phyloP scores from a whole-genome alignment of 2,329 filamentous ascomycete genomes.

The Rhynchosporium secalis region DNA sequence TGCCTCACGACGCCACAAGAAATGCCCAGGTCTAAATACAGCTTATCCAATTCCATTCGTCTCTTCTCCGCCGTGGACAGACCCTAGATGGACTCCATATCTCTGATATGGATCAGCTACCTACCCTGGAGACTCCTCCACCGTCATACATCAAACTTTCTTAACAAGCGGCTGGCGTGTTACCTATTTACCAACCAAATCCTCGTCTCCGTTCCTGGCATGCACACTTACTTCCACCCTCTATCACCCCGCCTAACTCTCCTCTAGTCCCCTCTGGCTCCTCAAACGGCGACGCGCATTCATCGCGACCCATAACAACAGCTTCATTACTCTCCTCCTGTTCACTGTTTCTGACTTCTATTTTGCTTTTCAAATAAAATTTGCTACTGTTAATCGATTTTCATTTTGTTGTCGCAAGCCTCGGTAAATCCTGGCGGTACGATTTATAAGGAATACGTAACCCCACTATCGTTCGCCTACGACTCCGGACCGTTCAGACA shows the following conservation, averaged over 20 bases:
- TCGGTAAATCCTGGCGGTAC: constrained; percentile 36
- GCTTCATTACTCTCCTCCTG: constrained; percentile 21
- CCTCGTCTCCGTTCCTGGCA: constrained; percentile 30
- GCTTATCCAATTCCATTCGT: background rate
- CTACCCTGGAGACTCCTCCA: constrained; percentile 6
- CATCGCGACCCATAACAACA: constrained; percentile 28
- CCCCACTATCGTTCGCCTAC: constrained; percentile 29
- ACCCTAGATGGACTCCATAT: constrained; percentile 16
- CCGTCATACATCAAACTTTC: constrained; percentile 21
- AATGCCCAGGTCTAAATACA: constrained; percentile 11
- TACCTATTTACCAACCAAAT: constrained; percentile 26
- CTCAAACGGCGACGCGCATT: constrained; percentile 23
- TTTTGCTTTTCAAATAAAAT: constrained; percentile 22
- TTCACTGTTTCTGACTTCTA: constrained; percentile 20
- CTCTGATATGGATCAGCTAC: constrained; percentile 13
- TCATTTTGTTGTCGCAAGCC: constrained; percentile 26
- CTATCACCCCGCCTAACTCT: background rate
- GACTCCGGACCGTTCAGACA: constrained; percentile 27
- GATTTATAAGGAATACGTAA: constrained; percentile 22
- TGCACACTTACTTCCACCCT: constrained; percentile 32
- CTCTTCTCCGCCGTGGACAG: constrained; percentile 1
- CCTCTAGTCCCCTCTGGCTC: constrained; percentile 8
- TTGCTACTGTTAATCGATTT: constrained; percentile 23
- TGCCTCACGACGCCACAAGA: constrained; percentile 27
- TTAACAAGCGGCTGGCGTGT: constrained; percentile 28